Conservation (phyloP, 768 basidiomycete species). For the Crassisporium funariophilum region DNA sequence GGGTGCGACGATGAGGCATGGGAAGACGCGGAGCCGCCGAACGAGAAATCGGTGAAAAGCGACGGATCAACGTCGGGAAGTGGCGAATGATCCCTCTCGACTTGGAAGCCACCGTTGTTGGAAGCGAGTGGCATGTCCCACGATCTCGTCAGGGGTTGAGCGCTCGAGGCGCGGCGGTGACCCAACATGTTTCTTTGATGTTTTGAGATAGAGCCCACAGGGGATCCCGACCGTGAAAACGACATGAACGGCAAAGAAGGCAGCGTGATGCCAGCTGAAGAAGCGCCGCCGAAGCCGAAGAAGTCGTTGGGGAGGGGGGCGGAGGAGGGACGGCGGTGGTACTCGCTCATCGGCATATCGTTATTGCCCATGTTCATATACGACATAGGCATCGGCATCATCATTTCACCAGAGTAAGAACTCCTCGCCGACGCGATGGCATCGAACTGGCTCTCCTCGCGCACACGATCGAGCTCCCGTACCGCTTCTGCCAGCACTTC, state of each 20-base stretch:
- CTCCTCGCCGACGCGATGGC: not conserved
- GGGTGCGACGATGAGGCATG: not conserved
- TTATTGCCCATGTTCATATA: no score
- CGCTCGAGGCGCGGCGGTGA: slow-evolving; percentile 13
- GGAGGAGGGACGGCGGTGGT: slow-evolving; percentile 42
- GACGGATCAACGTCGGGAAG: slow-evolving; percentile 17
- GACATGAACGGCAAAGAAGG: slow-evolving; percentile 39
- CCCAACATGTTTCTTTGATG: slow-evolving; percentile 1
- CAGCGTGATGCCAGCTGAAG: slow-evolving; percentile 42
- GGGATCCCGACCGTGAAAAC: slow-evolving; percentile 23
- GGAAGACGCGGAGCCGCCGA: slow-evolving; percentile 2
- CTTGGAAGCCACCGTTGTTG: not conserved
- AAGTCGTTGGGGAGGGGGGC: slow-evolving; percentile 49
- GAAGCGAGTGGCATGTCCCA: slow-evolving; percentile 12
- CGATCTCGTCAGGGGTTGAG: slow-evolving; percentile 13
- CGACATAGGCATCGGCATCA: no score
- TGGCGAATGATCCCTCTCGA: slow-evolving; percentile 17
- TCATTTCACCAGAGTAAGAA: slow-evolving; percentile 1
- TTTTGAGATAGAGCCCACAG: slow-evolving; percentile 6
- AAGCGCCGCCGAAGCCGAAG: slow-evolving; percentile 19
- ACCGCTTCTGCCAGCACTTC: slow-evolving; percentile 66
- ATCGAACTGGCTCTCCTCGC: slow-evolving; percentile 28
- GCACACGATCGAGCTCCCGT: slow-evolving; percentile 47
- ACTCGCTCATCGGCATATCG: not conserved
- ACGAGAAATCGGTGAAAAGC: slow-evolving; percentile 18